phyloP scores from a whole-genome alignment of 2,329 filamentous ascomycete species.

The Trichoderma sp. region DNA sequence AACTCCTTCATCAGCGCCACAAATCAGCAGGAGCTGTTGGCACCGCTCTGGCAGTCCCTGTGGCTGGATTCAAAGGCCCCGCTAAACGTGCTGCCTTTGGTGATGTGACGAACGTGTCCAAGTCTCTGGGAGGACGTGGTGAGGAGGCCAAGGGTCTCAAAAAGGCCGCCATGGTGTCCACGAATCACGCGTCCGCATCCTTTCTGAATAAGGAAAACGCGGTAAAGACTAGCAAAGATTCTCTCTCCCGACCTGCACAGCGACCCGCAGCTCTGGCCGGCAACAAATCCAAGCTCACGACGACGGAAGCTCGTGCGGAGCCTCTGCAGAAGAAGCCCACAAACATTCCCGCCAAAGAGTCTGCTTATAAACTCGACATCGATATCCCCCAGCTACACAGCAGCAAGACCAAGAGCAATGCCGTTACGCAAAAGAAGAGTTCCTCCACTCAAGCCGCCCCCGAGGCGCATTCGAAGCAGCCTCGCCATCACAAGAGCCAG shows the following conservation, averaged over 20 bases:
- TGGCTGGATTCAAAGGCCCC: conserved; percentile 41
- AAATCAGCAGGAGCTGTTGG: conserved; percentile 71
- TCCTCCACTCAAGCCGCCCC: conserved; percentile 18
- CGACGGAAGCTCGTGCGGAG: conserved; percentile 31
- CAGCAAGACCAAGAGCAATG: conserved; percentile 18
- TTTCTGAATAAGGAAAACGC: conserved; percentile 50
- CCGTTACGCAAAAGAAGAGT: conserved; percentile 17
- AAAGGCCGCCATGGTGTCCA: conserved; percentile 29
- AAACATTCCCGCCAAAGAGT: conserved; percentile 23
- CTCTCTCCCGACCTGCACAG: conserved; percentile 43
- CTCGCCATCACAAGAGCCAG: conserved; percentile 57
- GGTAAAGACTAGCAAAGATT: conserved; percentile 35
- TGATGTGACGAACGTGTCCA: conserved; percentile 74
- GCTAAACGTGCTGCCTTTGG: conserved; percentile 78
- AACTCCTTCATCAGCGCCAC: conserved; percentile 71
- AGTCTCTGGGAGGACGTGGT: conserved; percentile 34
- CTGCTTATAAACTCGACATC: conserved; percentile 27
- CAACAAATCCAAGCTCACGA: conserved; percentile 28
- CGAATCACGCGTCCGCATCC: conserved; percentile 29
- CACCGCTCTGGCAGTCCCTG: conserved; percentile 30
- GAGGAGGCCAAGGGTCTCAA: conserved; percentile 42
- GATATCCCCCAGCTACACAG: conserved; percentile 23
- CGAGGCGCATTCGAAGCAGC: conserved; percentile 35
- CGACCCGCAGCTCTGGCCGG: conserved; percentile 27
- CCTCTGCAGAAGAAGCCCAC: conserved; percentile 31